phyloP scores from a whole-genome alignment of 2,329 filamentous ascomycete genomes.

The Aplosporella prunicola region DNA sequence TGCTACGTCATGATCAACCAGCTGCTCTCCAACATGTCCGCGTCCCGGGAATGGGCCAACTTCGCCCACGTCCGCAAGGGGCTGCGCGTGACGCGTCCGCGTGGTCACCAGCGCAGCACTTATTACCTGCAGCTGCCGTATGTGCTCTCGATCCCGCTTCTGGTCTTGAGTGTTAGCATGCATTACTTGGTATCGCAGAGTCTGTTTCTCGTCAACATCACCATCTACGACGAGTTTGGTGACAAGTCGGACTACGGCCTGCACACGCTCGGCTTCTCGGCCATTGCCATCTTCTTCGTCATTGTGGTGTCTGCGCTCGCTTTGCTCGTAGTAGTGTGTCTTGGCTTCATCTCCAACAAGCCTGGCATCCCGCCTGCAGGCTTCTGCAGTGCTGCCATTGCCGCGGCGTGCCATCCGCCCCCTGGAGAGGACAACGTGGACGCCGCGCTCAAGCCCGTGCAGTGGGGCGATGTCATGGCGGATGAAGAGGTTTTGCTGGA shows the following conservation, averaged over 20 bases:
- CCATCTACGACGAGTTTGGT: no score
- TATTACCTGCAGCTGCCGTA: slow-evolving; percentile 35
- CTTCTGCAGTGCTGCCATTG: neutral
- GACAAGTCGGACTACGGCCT: no score
- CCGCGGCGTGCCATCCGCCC: neutral
- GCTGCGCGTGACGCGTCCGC: slow-evolving; percentile 29
- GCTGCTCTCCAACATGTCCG: slow-evolving; percentile 38
- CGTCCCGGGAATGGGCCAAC: slow-evolving; percentile 38
- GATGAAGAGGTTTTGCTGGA: neutral
- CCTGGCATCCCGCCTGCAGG: neutral
- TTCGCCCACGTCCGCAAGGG: slow-evolving; percentile 24
- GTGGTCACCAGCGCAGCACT: slow-evolving; percentile 29
- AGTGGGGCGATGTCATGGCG: neutral
- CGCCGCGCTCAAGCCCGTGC: neutral
- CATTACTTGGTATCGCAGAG: slow-evolving; percentile 38
- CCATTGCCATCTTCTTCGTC: no score
- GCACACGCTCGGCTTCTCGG: no score
- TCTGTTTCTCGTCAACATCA: slow-evolving; percentile 37
- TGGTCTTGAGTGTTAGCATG: slow-evolving; percentile 21
- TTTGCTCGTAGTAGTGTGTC: no score
- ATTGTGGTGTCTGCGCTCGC: no score
- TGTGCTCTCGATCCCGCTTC: slow-evolving; percentile 28
- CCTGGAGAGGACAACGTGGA: neutral
- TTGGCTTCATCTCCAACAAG: no score
- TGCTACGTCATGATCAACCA: slow-evolving; percentile 38